A percentile compares a stretch with the other conserved stretches of the same genome.
Evolutionary conservation across 768 basidiomycete species (phyloP).

Genomic region (Obba rivulosa): DNA sequence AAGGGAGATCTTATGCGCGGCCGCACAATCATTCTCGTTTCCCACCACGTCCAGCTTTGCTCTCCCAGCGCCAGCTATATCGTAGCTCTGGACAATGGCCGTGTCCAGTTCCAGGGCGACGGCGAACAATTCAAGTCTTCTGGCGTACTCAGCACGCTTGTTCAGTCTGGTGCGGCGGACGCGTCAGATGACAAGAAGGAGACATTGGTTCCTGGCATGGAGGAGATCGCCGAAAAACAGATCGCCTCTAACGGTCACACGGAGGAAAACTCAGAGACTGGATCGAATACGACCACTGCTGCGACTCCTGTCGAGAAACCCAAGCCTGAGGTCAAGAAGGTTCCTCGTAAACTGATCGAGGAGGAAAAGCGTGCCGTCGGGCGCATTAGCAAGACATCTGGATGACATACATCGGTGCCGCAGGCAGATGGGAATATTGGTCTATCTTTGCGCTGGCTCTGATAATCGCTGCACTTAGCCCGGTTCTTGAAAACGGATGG

Average conservation of each 20-base stretch:
- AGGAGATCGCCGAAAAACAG: conserved; percentile 23
- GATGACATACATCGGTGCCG: conserved; percentile 37
- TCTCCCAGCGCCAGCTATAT: conserved; percentile 75
- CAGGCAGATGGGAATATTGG: conserved; percentile 37
- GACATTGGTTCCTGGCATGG: conserved; percentile 27
- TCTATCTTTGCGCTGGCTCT: conserved; percentile 30
- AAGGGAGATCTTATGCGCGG: conserved; percentile 69
- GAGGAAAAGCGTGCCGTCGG: conserved; percentile 49
- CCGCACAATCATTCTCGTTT: conserved; percentile 87
- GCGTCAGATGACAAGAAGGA: conserved; percentile 43
- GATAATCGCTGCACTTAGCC: conserved; percentile 33
- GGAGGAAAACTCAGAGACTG: conserved; percentile 34
- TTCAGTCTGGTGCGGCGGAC: conserved; percentile 48
- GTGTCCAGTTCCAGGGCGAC: conserved; percentile 69
- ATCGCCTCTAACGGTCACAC: conserved; percentile 13
- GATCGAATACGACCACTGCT: conserved; percentile 36
- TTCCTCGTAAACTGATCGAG: conserved; percentile 79
- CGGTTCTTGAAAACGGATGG: conserved; percentile 47
- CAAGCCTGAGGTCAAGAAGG: conserved; percentile 34
- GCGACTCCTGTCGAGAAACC: conserved; percentile 19
- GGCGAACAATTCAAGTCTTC: conserved; percentile 60
- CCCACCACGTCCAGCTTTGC: conserved; percentile 91
- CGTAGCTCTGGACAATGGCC: conserved; percentile 78
- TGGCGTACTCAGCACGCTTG: conserved; percentile 57
- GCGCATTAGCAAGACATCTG: conserved; percentile 41